Percentiles rank a stretch among this genome's conserved stretches.
Evolutionary conservation across 352 stramenopile species (phyloP).

Genomic region (Poterioochromonas sp.): DNA sequence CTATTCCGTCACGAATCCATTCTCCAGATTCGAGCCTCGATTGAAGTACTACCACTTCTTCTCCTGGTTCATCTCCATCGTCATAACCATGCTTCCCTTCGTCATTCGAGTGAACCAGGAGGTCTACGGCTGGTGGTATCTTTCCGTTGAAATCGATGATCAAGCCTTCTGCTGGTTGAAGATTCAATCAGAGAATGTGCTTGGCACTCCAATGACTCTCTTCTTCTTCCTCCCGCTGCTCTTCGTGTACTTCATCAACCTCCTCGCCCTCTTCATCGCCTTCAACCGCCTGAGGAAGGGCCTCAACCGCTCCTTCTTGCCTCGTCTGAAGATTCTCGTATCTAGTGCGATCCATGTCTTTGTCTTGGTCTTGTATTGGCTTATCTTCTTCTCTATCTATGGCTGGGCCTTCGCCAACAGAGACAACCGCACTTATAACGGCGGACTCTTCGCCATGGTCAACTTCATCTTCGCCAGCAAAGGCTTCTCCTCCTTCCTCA

Average conservation of each 20-base stretch:
- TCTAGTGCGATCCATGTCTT: background rate
- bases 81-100: background rate
- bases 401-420: background rate
- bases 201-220: background rate
- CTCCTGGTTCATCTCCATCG: background rate
- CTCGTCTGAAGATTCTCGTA: background rate
- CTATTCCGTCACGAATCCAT: background rate
- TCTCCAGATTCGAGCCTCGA: background rate
- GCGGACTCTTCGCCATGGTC: background rate
- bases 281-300: background rate
- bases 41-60: conserved; percentile 1
- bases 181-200: background rate
- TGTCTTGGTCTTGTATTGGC: background rate
- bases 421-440: background rate
- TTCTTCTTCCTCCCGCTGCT: conserved; percentile 22
- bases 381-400: background rate
- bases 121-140: background rate
- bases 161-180: conserved; percentile 16
- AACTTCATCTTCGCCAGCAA: conserved; percentile 25
- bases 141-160: background rate
- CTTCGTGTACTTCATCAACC: conserved; percentile 23
- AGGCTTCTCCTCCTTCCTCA: conserved; percentile 1
- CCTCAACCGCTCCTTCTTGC: background rate
- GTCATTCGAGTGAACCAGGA: background rate
- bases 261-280: background rate